Conservation (phyloP, 108 stramenopile genomes). For the Fragilariopsis cylindrus region DNA sequence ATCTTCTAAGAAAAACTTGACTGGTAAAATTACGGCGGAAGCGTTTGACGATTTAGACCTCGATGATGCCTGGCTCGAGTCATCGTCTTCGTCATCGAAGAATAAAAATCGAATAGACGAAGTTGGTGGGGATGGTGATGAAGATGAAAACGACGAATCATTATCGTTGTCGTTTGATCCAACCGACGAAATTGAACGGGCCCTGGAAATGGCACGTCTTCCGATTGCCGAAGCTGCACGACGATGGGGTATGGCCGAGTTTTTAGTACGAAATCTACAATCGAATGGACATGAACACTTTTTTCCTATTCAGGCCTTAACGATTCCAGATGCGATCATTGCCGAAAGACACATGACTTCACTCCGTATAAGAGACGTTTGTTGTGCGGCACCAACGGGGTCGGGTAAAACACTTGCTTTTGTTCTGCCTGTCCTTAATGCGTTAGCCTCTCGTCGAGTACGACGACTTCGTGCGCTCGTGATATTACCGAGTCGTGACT, state of each 20-base stretch:
- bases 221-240: constrained; percentile 67
- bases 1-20: constrained; percentile 27
- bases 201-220: constrained; percentile 58
- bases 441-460: constrained; percentile 59
- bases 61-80: constrained; percentile 22
- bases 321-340: constrained; percentile 82
- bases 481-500: constrained; percentile 92
- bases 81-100: not conserved
- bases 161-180: constrained; percentile 15
- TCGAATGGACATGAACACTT: constrained; percentile 71
- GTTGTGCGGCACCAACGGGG: constrained; percentile 89
- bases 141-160: constrained; percentile 10
- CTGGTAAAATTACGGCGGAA: constrained; percentile 50
- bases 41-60: constrained; percentile 81
- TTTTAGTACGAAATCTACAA: constrained; percentile 66
- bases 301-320: constrained; percentile 91
- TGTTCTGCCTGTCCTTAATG: constrained; percentile 81
- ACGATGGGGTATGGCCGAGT: constrained; percentile 69
- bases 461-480: constrained; percentile 86
- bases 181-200: constrained; percentile 44
- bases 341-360: constrained; percentile 57
- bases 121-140: not conserved
- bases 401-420: constrained; percentile 89
- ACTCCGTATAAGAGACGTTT: constrained; percentile 66
- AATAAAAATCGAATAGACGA: not conserved